Evolutionary conservation across 2,329 filamentous ascomycete species (phyloP).

Genomic region (Thielaviopsis populi): DNA sequence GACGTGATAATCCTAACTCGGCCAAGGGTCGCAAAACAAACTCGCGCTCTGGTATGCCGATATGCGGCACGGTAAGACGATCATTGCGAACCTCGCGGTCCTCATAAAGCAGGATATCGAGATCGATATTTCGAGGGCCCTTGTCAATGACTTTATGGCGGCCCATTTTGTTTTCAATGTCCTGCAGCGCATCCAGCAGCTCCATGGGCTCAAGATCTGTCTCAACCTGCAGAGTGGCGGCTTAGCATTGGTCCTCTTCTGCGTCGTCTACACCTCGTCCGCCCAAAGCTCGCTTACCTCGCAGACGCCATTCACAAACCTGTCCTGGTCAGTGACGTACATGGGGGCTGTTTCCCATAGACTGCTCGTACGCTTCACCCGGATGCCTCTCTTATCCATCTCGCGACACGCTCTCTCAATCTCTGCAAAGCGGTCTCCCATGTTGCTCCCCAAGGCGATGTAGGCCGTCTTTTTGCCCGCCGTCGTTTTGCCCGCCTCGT

Average conservation of each 20-base stretch:
- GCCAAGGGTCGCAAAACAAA: slow-evolving; percentile 82
- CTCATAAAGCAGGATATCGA: slow-evolving; percentile 80
- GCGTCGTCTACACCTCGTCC: background rate
- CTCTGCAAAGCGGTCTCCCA: slow-evolving; percentile 70
- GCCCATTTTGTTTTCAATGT: slow-evolving; percentile 66
- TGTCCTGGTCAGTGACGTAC: slow-evolving; percentile 82
- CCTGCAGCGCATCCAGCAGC: slow-evolving; percentile 67
- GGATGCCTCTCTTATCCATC: slow-evolving; percentile 60
- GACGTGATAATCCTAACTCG: slow-evolving; percentile 38
- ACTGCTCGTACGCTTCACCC: slow-evolving; percentile 63
- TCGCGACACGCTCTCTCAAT: slow-evolving; percentile 71
- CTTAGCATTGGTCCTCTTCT: background rate
- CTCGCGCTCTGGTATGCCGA: slow-evolving; percentile 73
- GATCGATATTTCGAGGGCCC: slow-evolving; percentile 83
- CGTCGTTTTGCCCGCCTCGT: too few relatives aligned
- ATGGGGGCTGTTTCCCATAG: slow-evolving; percentile 93
- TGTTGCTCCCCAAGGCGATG: slow-evolving; percentile 82
- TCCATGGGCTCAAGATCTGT: slow-evolving; percentile 60
- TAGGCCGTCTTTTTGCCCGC: slow-evolving; percentile 42
- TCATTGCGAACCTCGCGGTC: slow-evolving; percentile 49
- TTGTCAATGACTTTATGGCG: slow-evolving; percentile 79
- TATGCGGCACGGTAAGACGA: slow-evolving; percentile 71
- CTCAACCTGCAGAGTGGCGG: slow-evolving; percentile 50
- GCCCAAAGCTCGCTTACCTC: slow-evolving; percentile 49
- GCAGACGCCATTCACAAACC: slow-evolving; percentile 83